Percentiles rank a stretch among this genome's conserved stretches.
Conservation (phyloP, 2,329 filamentous ascomycete genomes). For the Bisporella sp. region DNA sequence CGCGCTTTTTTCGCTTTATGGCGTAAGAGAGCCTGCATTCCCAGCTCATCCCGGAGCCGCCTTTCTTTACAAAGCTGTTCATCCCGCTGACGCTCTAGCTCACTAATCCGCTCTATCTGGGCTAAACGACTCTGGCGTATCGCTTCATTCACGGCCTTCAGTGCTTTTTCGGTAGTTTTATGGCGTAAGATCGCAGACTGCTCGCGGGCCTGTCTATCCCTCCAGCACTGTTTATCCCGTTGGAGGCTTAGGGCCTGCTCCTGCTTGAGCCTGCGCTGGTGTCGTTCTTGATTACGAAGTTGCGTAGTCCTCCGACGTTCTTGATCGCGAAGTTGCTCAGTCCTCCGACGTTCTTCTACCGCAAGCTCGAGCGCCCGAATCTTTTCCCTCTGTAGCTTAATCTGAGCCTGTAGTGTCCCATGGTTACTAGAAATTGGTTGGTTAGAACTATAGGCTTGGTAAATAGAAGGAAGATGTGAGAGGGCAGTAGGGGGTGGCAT, state of each 20-base stretch:
- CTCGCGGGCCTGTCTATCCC: neutral
- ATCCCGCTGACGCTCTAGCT: neutral
- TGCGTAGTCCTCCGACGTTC: neutral
- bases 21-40: conserved; percentile 1
- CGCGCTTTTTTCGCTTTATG: neutral
- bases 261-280: neutral
- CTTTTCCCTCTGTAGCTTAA: conserved; percentile 1
- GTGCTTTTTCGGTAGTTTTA: neutral
- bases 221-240: too few relatives aligned
- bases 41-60: neutral
- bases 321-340: too few relatives aligned
- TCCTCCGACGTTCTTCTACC: too few relatives aligned
- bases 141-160: neutral
- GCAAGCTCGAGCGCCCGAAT: neutral
- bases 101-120: conserved; percentile 1
- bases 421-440: neutral
- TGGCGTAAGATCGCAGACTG: neutral
- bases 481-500: neutral
- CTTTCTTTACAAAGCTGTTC: neutral
- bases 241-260: too few relatives aligned
- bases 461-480: neutral
- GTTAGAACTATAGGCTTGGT: neutral
- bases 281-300: neutral
- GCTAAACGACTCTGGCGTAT: neutral
- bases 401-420: neutral